Conservation (phyloP, 2,329 filamentous ascomycete genomes). For the Raffaelea albimanens region DNA sequence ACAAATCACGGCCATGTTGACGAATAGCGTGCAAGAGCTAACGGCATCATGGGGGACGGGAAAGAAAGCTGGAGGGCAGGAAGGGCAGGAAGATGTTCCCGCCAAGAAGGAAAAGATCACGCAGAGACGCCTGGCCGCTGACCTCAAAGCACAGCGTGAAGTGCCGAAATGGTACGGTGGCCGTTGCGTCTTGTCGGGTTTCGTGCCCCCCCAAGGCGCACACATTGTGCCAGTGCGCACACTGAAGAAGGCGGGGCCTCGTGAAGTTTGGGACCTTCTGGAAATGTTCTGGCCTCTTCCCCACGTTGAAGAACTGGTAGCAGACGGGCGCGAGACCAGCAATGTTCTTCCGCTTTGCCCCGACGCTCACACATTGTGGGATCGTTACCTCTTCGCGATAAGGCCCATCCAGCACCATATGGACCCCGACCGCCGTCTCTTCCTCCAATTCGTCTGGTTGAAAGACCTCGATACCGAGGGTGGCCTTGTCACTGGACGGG, state of each 20-base stretch:
- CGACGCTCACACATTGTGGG: slow-evolving; percentile 1
- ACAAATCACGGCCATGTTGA: background rate
- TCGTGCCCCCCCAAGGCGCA: slow-evolving; percentile 1
- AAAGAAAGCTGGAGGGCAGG: too few species aligned
- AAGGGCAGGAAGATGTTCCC: background rate
- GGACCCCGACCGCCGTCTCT: background rate
- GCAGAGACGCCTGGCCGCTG: background rate
- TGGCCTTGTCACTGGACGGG: background rate
- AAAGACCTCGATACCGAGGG: background rate
- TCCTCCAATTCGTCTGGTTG: slow-evolving; percentile 7
- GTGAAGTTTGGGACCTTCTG: background rate
- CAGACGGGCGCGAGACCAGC: background rate
- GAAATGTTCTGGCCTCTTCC: slow-evolving; percentile 1
- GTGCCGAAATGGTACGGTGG: background rate
- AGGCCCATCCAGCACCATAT: slow-evolving; percentile 1
- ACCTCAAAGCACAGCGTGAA: background rate
- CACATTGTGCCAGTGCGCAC: slow-evolving; percentile 7
- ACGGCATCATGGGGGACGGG: background rate
- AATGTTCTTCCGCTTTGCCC: slow-evolving; percentile 5
- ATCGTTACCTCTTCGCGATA: background rate
- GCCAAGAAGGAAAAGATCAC: background rate
- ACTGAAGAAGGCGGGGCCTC: background rate
- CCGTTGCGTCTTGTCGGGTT: slow-evolving; percentile 1
- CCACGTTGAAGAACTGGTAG: background rate
- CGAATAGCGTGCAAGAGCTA: background rate